A percentile compares a stretch with the other conserved stretches of the same genome.
phyloP scores from a whole-genome alignment of 2,329 filamentous ascomycete genomes.

The Diaporthe vaccinii region DNA sequence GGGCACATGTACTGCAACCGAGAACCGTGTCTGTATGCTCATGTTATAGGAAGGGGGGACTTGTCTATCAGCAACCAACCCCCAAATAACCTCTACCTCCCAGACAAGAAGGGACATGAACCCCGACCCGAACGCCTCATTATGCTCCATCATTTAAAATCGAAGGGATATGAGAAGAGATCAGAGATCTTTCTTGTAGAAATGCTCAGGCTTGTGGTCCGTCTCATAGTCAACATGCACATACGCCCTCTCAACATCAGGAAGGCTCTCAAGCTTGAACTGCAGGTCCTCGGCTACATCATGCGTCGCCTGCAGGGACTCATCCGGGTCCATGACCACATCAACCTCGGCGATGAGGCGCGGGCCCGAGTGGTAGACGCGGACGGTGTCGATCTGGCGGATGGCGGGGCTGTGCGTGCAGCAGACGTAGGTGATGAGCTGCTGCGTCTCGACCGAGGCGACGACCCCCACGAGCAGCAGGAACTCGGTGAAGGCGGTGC shows the following conservation, averaged over 20 bases:
- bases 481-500: slow-evolving; percentile 90
- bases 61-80: background rate
- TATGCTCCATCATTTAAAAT: background rate
- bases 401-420: slow-evolving; percentile 90
- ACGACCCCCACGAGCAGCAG: slow-evolving; percentile 90
- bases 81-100: background rate
- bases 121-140: background rate
- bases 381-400: slow-evolving; percentile 91
- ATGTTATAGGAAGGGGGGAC: background rate
- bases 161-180: background rate
- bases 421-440: slow-evolving; percentile 96
- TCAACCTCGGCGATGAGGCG: slow-evolving; percentile 96
- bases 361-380: slow-evolving; percentile 91
- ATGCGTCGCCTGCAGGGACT: slow-evolving; percentile 83
- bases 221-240: slow-evolving; percentile 99
- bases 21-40: background rate
- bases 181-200: slow-evolving; percentile 73
- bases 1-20: background rate
- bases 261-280: slow-evolving; percentile 91
- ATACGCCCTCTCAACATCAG: slow-evolving; percentile 92
- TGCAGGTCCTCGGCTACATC: slow-evolving; percentile 95
- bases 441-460: slow-evolving; percentile 86
- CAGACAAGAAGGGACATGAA: background rate
- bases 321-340: slow-evolving; percentile 87
- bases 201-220: slow-evolving; percentile 90